Evolutionary conservation across 768 basidiomycete species (phyloP).

Genomic region (Suillus lakei): DNA sequence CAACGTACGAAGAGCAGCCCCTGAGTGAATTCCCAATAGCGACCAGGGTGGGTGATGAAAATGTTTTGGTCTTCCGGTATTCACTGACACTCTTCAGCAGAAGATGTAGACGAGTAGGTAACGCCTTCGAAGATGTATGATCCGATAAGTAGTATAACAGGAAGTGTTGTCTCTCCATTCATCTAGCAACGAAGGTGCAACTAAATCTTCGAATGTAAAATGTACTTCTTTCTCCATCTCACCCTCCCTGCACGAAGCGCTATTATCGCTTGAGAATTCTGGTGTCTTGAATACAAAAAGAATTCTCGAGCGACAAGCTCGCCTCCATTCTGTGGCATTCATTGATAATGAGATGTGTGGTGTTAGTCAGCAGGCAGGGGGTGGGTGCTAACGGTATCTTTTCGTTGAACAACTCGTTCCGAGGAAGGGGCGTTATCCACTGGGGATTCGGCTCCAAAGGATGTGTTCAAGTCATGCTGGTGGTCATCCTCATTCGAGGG

Average conservation of each 20-base stretch:
- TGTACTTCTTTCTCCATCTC: constrained; percentile 19
- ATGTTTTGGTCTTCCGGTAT: constrained; percentile 51
- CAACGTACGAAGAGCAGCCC: constrained; percentile 72
- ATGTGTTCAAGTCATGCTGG: constrained; percentile 15
- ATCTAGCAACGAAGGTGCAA: constrained; percentile 44
- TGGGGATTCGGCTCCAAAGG: constrained; percentile 20
- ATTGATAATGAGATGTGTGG: constrained; percentile 23
- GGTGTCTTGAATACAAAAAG: no score
- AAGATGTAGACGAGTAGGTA: constrained; percentile 62
- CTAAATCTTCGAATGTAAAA: neutral
- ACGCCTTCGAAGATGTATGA: constrained; percentile 26
- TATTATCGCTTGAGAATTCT: constrained; percentile 23
- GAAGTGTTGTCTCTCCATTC: constrained; percentile 87
- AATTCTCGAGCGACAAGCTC: constrained; percentile 18
- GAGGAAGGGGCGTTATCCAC: constrained; percentile 25
- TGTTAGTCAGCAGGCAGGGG: constrained; percentile 28
- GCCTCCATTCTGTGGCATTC: constrained; percentile 15
- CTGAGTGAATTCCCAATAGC: constrained; percentile 87
- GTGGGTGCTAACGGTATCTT: constrained; percentile 31
- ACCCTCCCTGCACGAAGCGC: constrained; percentile 17
- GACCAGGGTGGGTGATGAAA: constrained; percentile 58
- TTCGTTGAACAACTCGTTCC: constrained; percentile 23
- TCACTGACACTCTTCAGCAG: constrained; percentile 47
- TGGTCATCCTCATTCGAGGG: neutral
- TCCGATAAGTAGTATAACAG: constrained; percentile 69